phyloP scores from a whole-genome alignment of 2,329 filamentous ascomycete species.

The Pestalotiopsis fici region DNA sequence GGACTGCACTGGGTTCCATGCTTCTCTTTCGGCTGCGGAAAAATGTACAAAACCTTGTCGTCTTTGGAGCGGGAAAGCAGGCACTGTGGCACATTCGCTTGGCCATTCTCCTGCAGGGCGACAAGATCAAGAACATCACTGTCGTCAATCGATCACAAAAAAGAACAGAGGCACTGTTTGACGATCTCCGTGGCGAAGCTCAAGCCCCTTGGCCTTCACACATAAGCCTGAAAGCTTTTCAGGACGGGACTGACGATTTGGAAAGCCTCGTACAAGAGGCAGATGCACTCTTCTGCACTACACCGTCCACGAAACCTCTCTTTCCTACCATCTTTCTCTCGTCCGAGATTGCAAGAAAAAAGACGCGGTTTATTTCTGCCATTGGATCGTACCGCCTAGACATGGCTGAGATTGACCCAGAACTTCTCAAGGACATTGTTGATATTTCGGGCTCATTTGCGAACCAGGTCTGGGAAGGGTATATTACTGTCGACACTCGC shows the following conservation, averaged over 20 bases:
- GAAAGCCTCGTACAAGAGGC: not conserved
- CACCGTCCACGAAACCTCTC: not conserved
- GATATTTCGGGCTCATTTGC: not conserved
- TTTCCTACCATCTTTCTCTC: not conserved
- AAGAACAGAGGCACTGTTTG: not conserved
- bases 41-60: not conserved
- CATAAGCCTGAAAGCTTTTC: not conserved
- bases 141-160: not conserved
- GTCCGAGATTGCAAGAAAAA: not conserved
- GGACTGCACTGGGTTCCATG: not conserved
- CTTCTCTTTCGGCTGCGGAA: not conserved
- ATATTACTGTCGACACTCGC: not conserved
- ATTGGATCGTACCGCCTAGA: not conserved
- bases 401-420: slow-evolving; percentile 1
- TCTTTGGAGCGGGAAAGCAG: not conserved
- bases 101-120: not conserved
- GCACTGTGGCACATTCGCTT: not conserved
- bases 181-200: not conserved
- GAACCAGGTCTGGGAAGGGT: not conserved
- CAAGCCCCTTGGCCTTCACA: not conserved
- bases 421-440: not conserved
- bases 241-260: not conserved
- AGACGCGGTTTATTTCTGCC: not conserved
- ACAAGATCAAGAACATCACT: not conserved
- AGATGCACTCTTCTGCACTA: not conserved